Percentiles rank a stretch among this genome's conserved stretches.
Conservation (phyloP, 2,329 filamentous ascomycete genomes). For the Diplodia seriata region DNA sequence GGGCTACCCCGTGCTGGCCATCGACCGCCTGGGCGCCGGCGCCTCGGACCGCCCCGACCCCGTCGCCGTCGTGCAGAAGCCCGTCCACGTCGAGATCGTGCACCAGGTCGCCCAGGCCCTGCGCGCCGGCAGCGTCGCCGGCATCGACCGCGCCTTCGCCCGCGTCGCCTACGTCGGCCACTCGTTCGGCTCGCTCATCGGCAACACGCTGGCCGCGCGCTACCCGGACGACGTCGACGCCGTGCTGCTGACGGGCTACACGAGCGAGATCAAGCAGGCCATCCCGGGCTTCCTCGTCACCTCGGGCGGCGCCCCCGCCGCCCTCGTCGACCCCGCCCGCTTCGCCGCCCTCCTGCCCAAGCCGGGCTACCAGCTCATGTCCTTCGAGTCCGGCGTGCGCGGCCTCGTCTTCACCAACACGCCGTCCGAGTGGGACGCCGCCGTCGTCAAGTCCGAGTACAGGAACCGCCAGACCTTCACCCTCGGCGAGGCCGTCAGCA, state of each 20-base stretch:
- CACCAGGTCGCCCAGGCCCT: constrained; percentile 45
- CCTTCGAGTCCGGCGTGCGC: background rate
- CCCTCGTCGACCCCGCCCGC: constrained; percentile 12
- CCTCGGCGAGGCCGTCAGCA: constrained; percentile 24
- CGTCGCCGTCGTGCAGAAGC: constrained; percentile 48
- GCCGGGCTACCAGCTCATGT: constrained; percentile 23
- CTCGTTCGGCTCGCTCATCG: constrained; percentile 48
- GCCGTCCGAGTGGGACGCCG: constrained; percentile 8
- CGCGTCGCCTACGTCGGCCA: constrained; percentile 52
- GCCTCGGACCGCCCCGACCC: constrained; percentile 49
- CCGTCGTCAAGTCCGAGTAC: constrained; percentile 1
- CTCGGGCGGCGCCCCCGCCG: background rate
- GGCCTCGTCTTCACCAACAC: constrained; percentile 19
- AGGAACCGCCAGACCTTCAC: constrained; percentile 14
- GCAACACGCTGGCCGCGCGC: constrained; percentile 42
- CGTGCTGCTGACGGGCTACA: constrained; percentile 48
- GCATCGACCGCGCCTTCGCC: constrained; percentile 41
- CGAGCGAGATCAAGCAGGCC: constrained; percentile 11
- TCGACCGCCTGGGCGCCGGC: constrained; percentile 53
- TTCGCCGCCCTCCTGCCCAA: background rate
- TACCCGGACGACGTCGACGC: constrained; percentile 47
- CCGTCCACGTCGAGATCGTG: constrained; percentile 48
- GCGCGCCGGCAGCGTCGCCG: constrained; percentile 40
- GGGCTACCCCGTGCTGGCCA: constrained; percentile 51
- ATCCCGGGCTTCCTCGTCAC: constrained; percentile 14